Conservation (phyloP, 768 basidiomycete genomes). For the Leccinellum luteum region DNA sequence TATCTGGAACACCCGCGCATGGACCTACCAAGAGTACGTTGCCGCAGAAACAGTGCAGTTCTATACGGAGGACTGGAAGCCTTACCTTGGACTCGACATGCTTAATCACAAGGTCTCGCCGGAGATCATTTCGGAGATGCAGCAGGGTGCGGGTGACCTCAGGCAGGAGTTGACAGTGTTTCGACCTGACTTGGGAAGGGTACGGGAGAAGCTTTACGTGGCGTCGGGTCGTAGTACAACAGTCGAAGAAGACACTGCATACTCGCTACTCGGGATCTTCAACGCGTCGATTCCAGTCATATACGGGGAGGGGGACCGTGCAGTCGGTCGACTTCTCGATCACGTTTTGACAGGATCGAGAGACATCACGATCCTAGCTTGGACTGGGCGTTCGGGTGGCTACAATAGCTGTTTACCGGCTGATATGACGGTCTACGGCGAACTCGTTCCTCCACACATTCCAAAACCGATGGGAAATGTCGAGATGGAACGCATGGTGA, state of each 20-base stretch:
- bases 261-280: neutral
- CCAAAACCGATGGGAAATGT: neutral
- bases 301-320: neutral
- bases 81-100: neutral
- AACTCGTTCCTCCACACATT: neutral
- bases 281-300: neutral
- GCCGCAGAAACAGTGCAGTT: neutral
- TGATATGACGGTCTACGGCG: neutral
- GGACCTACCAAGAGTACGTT: neutral
- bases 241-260: neutral
- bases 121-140: neutral
- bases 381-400: neutral
- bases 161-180: neutral
- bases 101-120: neutral
- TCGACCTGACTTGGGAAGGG: neutral
- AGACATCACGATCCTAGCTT: neutral
- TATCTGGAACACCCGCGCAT: neutral
- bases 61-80: neutral
- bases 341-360: neutral
- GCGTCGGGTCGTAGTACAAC: neutral
- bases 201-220: neutral
- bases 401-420: neutral
- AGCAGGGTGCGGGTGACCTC: neutral
- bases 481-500: neutral
- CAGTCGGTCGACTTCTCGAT: neutral